These are phyloP conservation scores for Candida patagonica DNA, from an alignment of 805 yeast genomes.

Conservation along the genomic window DNA sequence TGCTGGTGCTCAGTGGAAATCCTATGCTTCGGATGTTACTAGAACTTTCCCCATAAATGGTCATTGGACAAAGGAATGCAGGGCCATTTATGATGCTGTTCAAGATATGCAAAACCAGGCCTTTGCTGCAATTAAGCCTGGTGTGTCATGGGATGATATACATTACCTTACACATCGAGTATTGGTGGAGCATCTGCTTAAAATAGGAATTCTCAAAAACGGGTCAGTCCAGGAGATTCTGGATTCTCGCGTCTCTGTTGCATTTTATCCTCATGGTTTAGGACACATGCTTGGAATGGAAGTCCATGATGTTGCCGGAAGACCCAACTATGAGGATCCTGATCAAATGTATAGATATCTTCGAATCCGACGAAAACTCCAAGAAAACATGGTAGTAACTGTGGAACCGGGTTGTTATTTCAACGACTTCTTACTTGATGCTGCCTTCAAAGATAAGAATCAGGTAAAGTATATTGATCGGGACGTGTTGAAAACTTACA, in stretches of 20 bases:
- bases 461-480: constrained; percentile 51
- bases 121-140: constrained; percentile 69
- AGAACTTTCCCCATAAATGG: constrained; percentile 91
- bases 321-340: constrained; percentile 75
- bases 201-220: constrained; percentile 64
- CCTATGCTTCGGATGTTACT: constrained; percentile 90
- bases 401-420: constrained; percentile 95
- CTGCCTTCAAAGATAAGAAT: constrained; percentile 37
- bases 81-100: constrained; percentile 72
- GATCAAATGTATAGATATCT: constrained; percentile 68
- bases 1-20: constrained; percentile 96
- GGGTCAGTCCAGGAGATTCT: constrained; percentile 57
- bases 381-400: constrained; percentile 77
- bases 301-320: constrained; percentile 92
- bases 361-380: constrained; percentile 66
- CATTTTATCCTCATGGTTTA: constrained; percentile 91
- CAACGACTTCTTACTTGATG: constrained; percentile 69
- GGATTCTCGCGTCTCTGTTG: constrained; percentile 58
- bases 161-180: constrained; percentile 75
- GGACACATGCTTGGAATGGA: constrained; percentile 94
- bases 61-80: constrained; percentile 79
- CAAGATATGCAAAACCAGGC: constrained; percentile 71
- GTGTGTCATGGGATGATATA: constrained; percentile 74
- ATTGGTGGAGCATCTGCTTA: constrained; percentile 58
- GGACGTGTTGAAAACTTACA: constrained; percentile 62